phyloP scores from a whole-genome alignment of 331 rosid species.

The Cydonia oblonga region DNA sequence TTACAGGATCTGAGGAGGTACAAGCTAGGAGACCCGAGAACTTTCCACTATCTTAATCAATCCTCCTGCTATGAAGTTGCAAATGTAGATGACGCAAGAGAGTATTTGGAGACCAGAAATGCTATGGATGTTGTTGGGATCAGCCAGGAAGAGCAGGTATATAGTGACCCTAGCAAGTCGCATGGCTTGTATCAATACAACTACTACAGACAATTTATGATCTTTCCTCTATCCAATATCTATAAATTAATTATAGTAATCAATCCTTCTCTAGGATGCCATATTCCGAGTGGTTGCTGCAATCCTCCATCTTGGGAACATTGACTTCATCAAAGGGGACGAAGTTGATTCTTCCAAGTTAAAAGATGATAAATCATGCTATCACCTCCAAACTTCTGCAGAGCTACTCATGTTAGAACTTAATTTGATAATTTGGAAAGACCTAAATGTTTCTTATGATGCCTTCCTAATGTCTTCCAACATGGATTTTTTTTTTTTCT shows the following conservation, averaged over 20 bases:
- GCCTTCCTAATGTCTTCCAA: slow-evolving; percentile 4
- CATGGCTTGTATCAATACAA: neutral
- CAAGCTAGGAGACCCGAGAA: slow-evolving; percentile 64
- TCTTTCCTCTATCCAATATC: slow-evolving; percentile 2
- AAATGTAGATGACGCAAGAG: slow-evolving; percentile 74
- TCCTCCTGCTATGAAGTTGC: slow-evolving; percentile 62
- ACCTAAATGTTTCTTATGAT: neutral
- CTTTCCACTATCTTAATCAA: slow-evolving; percentile 71
- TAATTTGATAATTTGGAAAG: slow-evolving; percentile 5
- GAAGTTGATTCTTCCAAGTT: slow-evolving; percentile 69
- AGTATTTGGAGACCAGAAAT: slow-evolving; percentile 70
- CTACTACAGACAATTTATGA: neutral
- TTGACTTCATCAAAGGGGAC: slow-evolving; percentile 57
- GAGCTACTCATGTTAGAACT: slow-evolving; percentile 56
- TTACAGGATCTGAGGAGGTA: slow-evolving; percentile 53
- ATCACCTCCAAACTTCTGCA: slow-evolving; percentile 58
- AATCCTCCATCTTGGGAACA: slow-evolving; percentile 77
- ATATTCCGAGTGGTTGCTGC: slow-evolving; percentile 79
- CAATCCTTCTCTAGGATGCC: slow-evolving; percentile 43
- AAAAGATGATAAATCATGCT: slow-evolving; percentile 58
- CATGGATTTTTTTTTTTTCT: neutral
- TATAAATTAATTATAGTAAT: slow-evolving; percentile 10
- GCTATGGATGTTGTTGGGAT: slow-evolving; percentile 88
- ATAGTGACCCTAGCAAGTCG: neutral
- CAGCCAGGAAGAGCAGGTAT: slow-evolving; percentile 75